A percentile compares a stretch with the other conserved stretches of the same genome.
Evolutionary conservation across 2,329 filamentous ascomycete species (phyloP).

Genomic region (Neofusicoccum kwambonambiense): DNA sequence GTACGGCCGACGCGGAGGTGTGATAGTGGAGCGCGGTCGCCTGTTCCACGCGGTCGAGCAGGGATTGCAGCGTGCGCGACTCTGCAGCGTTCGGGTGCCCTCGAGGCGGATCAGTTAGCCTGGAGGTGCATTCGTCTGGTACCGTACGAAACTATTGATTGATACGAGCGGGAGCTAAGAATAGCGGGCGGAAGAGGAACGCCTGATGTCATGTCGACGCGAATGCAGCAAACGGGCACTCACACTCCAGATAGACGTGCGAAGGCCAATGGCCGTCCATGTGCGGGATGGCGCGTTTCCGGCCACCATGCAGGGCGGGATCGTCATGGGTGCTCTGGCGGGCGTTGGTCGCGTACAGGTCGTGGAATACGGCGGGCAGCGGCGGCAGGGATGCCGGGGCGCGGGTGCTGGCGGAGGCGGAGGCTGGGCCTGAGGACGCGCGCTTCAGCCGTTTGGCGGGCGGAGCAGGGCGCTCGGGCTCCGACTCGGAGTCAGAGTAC

Average conservation of each 20-base stretch:
- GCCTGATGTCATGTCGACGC: slow-evolving; percentile 22
- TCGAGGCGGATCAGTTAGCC: slow-evolving; percentile 23
- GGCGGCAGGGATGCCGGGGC: slow-evolving; percentile 53
- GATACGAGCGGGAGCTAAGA: neutral
- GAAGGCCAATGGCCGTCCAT: slow-evolving; percentile 88
- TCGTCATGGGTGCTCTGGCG: slow-evolving; percentile 78
- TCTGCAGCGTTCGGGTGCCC: slow-evolving; percentile 39
- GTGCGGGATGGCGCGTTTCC: slow-evolving; percentile 79
- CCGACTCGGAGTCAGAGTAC: slow-evolving; percentile 54
- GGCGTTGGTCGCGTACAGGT: slow-evolving; percentile 82
- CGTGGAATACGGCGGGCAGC: slow-evolving; percentile 76
- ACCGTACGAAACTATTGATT: neutral
- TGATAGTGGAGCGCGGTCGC: slow-evolving; percentile 11
- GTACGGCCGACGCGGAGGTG: neutral
- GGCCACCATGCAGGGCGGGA: slow-evolving; percentile 79
- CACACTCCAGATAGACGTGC: slow-evolving; percentile 92
- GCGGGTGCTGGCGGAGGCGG: slow-evolving; percentile 7
- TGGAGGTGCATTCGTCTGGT: neutral
- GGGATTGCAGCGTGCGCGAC: slow-evolving; percentile 27
- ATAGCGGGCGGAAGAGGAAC: neutral
- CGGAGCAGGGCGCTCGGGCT: slow-evolving; percentile 22
- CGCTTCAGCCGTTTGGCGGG: neutral
- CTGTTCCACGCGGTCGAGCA: slow-evolving; percentile 29
- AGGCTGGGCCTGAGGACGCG: slow-evolving; percentile 1
- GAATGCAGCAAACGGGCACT: slow-evolving; percentile 29